Evolutionary conservation across 140 eudicot genomes (phyloP).

Genomic region (Cichorium intybus): DNA sequence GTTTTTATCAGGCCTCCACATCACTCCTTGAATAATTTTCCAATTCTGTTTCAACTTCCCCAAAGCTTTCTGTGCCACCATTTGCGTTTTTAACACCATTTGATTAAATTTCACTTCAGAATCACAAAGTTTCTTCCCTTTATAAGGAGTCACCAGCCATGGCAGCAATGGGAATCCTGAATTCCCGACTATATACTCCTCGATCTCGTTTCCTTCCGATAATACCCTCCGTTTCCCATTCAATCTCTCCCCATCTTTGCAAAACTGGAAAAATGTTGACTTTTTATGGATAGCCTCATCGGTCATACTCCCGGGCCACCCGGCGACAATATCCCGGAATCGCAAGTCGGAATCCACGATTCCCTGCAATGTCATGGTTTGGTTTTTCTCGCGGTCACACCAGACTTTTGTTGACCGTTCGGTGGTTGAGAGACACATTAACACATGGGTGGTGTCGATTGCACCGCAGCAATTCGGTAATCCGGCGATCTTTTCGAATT

Average conservation of each 20-base stretch:
- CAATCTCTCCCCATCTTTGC: conserved; percentile 42
- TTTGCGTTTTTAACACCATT: conserved; percentile 35
- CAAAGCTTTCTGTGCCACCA: conserved; percentile 52
- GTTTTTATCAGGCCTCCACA: conserved; percentile 78
- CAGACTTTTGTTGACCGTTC: conserved; percentile 41
- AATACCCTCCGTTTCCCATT: conserved; percentile 33
- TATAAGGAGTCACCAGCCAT: conserved; percentile 61
- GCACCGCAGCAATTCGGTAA: conserved; percentile 82
- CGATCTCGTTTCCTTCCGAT: conserved; percentile 37
- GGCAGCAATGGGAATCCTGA: conserved; percentile 45
- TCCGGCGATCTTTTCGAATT: conserved; percentile 53
- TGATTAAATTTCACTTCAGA: conserved; percentile 38
- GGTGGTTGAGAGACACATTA: conserved; percentile 34
- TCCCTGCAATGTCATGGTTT: conserved; percentile 52
- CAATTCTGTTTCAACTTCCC: conserved; percentile 56
- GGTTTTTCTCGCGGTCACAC: conserved; percentile 45
- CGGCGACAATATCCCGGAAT: conserved; percentile 49
- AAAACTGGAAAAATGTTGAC: conserved; percentile 40
- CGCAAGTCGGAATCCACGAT: conserved; percentile 57
- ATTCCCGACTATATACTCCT: conserved; percentile 60
- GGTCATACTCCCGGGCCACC: conserved; percentile 61
- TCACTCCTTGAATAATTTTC: conserved; percentile 50
- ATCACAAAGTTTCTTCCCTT: conserved; percentile 35
- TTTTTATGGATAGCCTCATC: conserved; percentile 34
- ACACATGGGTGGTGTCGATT: conserved; percentile 59